Base-by-base conservation (phyloP, 768 basidiomycete genomes). In the Cystofilobasidium macerans region DNA sequence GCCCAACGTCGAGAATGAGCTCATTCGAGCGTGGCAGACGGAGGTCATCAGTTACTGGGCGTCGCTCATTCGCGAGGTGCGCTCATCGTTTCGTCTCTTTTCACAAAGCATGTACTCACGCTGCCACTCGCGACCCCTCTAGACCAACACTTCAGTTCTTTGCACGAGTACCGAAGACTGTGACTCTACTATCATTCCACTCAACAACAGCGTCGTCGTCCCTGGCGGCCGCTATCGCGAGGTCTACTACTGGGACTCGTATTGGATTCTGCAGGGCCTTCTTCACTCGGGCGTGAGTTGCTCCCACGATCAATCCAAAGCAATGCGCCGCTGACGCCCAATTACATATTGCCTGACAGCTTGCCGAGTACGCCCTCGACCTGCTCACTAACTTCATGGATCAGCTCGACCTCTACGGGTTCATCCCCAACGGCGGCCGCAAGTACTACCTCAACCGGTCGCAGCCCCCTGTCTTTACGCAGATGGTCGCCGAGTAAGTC, bases 331-430 rank as follows among this genome's bases (percentile, higher is more conserved):
- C 36, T 38, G 36, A 7, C 36, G 36, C 36, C 36, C 36, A 7
- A 8, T 7, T 38, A 38, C 36, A 38, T 42, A 13, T 20, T 14
- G 4, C 42, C 42, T 14, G 16, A 3, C 42, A 42, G 42, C 42
- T 42, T 16, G 85, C 82, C 70, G 79, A 79, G 62, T 80, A 88
- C 61, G 87, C 82, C 65, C 87, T 88, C 69, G 83, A 79, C 14
- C 88, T 90, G 0, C 78, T 95, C 38, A 84, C 88, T 69, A 94
- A 95, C 77, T 95, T 97, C 73, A 92, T 95, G 90, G 92, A 97
- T 72, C 86, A 94, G 73, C 78, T 97, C 54, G 83, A 86, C 45
- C 73, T 74, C 28, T 83, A 88, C 71, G 93, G 92, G 0, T 97
- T 95, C 78, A 86, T 97, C 69, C 93, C 93, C 1, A 97, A 95